Evolutionary conservation across 345 rosid genomes (phyloP), one percentile per base, ranked within the genome.

Genomic region (Brassica incana): DNA sequence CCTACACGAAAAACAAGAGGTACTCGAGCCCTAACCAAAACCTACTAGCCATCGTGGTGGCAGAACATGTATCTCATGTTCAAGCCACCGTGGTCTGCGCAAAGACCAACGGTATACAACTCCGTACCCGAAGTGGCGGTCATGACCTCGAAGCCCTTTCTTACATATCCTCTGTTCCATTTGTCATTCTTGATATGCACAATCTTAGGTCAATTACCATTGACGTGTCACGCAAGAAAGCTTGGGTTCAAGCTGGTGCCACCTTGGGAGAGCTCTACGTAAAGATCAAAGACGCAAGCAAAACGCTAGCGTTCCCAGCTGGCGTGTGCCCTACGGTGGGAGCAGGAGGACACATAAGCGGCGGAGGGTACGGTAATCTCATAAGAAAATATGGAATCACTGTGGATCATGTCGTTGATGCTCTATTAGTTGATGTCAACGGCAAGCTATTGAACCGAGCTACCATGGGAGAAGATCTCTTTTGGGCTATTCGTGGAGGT

Each of bases 401-500:
- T 0, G 86, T 81, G 11, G 91, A 89, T 56, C 88, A 87, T 67
- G 85, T 81, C 5, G 40, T 79, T 20, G 91, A 89, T 30, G 93
- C 91, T 16, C 74, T 54, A 8, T 59, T 89, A 6, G 77, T 89
- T 4, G 87, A 86, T n/a, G 87, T 80, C 2, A 74, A 71, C 25
- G 89, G 93, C 2, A 80, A 76, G 27, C 27, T 86, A n/a, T 85
- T 85, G 6, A 84, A 87, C 60, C 69, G 89, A 20, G 33, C 81
- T 8, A 75, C 85, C 7, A 87, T 84, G 88, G 90, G 92, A 20
- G 87, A 89, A 48, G 89, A 89, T 50, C 71, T 87, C 0, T 89
- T 87, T 66, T 89, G 88, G 92, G 92, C 92, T 0, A 87, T 89
- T 7, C 75, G 85, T 11, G 92, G 92, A 2, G 92, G 91, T 1